A percentile compares a stretch with the other conserved stretches of the same genome.
phyloP scores from a whole-genome alignment of 2,329 filamentous ascomycete genomes.

The Alternaria consortialis region DNA sequence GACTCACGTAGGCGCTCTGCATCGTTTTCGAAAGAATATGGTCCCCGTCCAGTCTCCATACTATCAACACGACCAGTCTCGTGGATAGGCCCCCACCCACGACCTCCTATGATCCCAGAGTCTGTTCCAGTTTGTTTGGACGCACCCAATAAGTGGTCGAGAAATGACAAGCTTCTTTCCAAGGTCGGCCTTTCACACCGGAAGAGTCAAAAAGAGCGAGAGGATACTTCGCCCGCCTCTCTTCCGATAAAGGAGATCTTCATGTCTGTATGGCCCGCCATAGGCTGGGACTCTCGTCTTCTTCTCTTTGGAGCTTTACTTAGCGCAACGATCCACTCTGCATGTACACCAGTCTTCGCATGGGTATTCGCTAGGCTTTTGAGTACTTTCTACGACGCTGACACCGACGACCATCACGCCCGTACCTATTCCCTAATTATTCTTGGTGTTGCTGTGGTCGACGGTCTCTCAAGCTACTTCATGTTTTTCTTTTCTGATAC shows the following conservation, averaged over 20 bases:
- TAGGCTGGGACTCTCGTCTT: slow-evolving; percentile 62
- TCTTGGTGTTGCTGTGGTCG: slow-evolving; percentile 71
- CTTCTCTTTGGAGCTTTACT: slow-evolving; percentile 69
- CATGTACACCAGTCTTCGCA: slow-evolving; percentile 76
- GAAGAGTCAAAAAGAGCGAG: neutral
- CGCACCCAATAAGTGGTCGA: neutral
- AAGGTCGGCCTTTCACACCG: neutral
- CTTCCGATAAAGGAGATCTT: slow-evolving; percentile 65
- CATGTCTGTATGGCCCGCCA: slow-evolving; percentile 73
- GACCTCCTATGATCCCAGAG: slow-evolving; percentile 6
- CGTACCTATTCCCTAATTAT: slow-evolving; percentile 75
- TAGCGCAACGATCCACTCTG: slow-evolving; percentile 70
- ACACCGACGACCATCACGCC: slow-evolving; percentile 60
- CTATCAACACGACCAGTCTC: slow-evolving; percentile 13
- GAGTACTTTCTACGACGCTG: slow-evolving; percentile 69
- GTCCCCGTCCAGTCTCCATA: slow-evolving; percentile 15
- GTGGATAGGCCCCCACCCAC: slow-evolving; percentile 8
- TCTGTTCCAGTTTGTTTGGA: neutral
- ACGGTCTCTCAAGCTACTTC: slow-evolving; percentile 71
- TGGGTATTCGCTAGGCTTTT: slow-evolving; percentile 78
- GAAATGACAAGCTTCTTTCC: slow-evolving; percentile 5
- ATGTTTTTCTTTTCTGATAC: slow-evolving; percentile 77
- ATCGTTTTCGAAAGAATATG: slow-evolving; percentile 11
- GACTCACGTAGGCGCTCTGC: slow-evolving; percentile 10
- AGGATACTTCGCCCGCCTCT: slow-evolving; percentile 9